These are phyloP conservation scores for Leccinum variicolor DNA, from an alignment of 768 basidiomycete genomes.

Conservation along the genomic window DNA sequence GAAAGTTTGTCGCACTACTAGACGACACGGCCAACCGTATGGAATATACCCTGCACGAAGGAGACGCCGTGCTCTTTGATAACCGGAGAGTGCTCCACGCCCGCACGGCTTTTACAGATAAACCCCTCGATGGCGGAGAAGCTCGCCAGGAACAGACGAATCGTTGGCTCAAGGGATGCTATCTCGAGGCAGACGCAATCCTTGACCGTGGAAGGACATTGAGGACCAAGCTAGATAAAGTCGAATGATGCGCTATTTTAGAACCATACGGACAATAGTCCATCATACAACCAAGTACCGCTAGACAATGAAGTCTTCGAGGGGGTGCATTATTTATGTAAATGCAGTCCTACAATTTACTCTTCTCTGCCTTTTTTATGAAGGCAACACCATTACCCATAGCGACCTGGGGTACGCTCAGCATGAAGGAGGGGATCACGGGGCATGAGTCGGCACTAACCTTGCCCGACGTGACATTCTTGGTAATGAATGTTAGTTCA, in stretches of 20 bases:
- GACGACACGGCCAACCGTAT: conserved; percentile 50
- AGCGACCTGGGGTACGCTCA: conserved; percentile 34
- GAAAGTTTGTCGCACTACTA: conserved; percentile 55
- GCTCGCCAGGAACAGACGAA: conserved; percentile 48
- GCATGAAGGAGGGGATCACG: neutral
- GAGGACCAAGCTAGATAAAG: conserved; percentile 26
- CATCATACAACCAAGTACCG: neutral
- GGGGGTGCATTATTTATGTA: neutral
- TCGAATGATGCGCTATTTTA: conserved; percentile 1
- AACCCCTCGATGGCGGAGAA: conserved; percentile 24
- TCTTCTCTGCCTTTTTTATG: conserved; percentile 48
- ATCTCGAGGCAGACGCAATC: conserved; percentile 63
- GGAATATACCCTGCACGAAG: conserved; percentile 69
- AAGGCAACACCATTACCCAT: conserved; percentile 65
- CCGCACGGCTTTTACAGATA: conserved; percentile 66
- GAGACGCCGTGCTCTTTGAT: conserved; percentile 88
- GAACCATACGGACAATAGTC: neutral
- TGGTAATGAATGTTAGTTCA: conserved; percentile 63
- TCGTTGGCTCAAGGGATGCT: conserved; percentile 92
- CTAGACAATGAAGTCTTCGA: neutral
- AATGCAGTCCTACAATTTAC: conserved; percentile 35
- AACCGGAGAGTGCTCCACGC: conserved; percentile 90
- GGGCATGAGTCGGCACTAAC: conserved; percentile 26
- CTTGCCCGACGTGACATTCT: conserved; percentile 58
- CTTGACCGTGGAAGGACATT: conserved; percentile 59